These are phyloP conservation scores for Epichloe bromicola DNA, from an alignment of 2,329 filamentous ascomycete species.

Conservation along the genomic window DNA sequence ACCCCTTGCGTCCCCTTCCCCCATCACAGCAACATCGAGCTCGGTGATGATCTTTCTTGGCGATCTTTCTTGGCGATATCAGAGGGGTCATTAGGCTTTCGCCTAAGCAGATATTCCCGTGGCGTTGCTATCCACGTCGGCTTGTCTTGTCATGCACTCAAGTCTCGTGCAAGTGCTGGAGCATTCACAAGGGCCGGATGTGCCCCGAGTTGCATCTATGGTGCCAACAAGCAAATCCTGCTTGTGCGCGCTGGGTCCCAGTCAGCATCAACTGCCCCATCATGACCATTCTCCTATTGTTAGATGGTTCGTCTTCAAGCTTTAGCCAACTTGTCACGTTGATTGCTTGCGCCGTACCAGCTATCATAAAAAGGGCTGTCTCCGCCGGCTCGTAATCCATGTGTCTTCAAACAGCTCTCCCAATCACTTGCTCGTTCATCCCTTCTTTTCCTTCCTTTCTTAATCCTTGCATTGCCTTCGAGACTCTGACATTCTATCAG, in stretches of 20 bases:
- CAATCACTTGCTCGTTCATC: not conserved
- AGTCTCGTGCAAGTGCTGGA: constrained; percentile 6
- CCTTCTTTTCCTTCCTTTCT: not conserved
- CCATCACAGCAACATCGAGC: not conserved
- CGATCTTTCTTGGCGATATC: not conserved
- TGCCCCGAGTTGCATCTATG: not conserved
- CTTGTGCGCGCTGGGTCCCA: not conserved
- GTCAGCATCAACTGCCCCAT: not conserved
- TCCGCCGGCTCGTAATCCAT: not conserved
- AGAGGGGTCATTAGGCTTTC: not conserved
- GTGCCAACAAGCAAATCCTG: not conserved
- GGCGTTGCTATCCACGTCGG: not conserved
- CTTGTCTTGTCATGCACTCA: constrained; percentile 3
- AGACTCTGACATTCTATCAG: not conserved
- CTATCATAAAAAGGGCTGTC: not conserved
- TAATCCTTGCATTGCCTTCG: not conserved
- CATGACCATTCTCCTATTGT: not conserved
- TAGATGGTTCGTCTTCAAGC: not conserved
- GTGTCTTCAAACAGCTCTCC: not conserved
- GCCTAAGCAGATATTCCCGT: not conserved
- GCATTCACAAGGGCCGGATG: constrained; percentile 2
- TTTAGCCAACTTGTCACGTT: not conserved
- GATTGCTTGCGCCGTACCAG: not conserved
- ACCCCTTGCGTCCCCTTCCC: not conserved
- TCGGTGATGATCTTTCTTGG: not conserved